Evolutionary conservation across 805 yeast genomes (phyloP).

Genomic region (Candida maesae): DNA sequence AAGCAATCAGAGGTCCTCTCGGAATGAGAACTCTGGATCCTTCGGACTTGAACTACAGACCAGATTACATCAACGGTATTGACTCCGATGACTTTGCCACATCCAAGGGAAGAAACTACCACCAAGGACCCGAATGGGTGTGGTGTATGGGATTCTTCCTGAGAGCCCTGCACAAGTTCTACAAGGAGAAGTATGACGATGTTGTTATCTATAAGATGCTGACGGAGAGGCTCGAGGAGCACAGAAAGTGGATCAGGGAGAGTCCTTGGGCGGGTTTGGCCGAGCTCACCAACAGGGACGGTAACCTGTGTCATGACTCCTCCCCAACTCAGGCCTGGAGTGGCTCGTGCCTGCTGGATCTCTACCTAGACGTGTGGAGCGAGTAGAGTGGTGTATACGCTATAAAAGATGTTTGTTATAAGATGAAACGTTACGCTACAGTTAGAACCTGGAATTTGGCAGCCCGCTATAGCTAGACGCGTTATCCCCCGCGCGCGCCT

Average conservation of each 20-base stretch:
- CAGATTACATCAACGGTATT: slow-evolving; percentile 76
- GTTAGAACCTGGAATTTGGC: neutral
- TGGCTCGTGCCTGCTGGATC: slow-evolving; percentile 76
- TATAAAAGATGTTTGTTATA: no score
- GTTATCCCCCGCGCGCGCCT: no score
- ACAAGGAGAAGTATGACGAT: slow-evolving; percentile 36
- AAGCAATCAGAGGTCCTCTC: slow-evolving; percentile 74
- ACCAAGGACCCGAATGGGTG: slow-evolving; percentile 99
- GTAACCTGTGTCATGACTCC: slow-evolving; percentile 76
- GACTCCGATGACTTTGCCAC: slow-evolving; percentile 89
- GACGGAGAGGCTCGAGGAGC: slow-evolving; percentile 57
- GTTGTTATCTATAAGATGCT: slow-evolving; percentile 54
- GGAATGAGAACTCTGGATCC: slow-evolving; percentile 95
- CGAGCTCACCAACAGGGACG: slow-evolving; percentile 87
- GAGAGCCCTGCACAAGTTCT: slow-evolving; percentile 65
- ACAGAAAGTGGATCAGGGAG: slow-evolving; percentile 63
- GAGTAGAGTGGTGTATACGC: neutral
- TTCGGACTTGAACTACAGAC: slow-evolving; percentile 85
- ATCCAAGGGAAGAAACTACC: slow-evolving; percentile 93
- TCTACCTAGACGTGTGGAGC: slow-evolving; percentile 61
- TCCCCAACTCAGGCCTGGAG: slow-evolving; percentile 99
- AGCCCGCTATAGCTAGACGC: neutral
- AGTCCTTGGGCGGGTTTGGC: slow-evolving; percentile 93
- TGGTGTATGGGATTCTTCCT: slow-evolving; percentile 88
- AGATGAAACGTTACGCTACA: no score